phyloP scores from a whole-genome alignment of 1,284 basidiomycete genomes.

The Ganoderma sp. region DNA sequence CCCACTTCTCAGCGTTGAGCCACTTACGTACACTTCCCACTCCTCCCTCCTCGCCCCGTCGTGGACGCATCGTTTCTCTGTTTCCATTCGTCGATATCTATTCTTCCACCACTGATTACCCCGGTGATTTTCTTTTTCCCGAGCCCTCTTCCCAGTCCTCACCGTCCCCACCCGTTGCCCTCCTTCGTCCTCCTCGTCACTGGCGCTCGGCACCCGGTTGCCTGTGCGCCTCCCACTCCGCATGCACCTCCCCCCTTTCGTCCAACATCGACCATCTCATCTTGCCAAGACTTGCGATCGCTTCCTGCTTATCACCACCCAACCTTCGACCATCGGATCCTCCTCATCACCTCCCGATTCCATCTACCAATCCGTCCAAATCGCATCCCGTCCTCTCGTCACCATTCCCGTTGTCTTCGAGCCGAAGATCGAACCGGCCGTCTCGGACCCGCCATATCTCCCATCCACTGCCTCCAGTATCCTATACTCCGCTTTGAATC shows the following conservation, averaged over 20 bases:
- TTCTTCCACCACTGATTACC: background rate
- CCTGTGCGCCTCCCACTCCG: background rate
- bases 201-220: no score
- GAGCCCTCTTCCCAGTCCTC: background rate
- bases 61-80: background rate
- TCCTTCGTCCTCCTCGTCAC: background rate
- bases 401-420: background rate
- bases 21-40: conserved; percentile 1
- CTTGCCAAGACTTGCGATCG: background rate
- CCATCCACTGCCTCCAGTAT: background rate
- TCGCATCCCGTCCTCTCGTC: background rate
- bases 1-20: background rate
- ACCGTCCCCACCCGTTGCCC: background rate
- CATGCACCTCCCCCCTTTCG: background rate
- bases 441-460: background rate
- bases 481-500: conserved; percentile 5
- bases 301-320: background rate
- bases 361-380: background rate
- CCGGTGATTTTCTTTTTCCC: background rate
- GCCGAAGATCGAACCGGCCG: background rate
- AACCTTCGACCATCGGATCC: background rate
- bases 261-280: background rate
- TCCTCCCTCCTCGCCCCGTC: background rate
- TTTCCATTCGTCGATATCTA: background rate
- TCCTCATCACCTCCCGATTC: background rate